These are phyloP conservation scores for Apiotrichum brassicae DNA, from an alignment of 1,284 basidiomycete species.

Conservation along the genomic window DNA sequence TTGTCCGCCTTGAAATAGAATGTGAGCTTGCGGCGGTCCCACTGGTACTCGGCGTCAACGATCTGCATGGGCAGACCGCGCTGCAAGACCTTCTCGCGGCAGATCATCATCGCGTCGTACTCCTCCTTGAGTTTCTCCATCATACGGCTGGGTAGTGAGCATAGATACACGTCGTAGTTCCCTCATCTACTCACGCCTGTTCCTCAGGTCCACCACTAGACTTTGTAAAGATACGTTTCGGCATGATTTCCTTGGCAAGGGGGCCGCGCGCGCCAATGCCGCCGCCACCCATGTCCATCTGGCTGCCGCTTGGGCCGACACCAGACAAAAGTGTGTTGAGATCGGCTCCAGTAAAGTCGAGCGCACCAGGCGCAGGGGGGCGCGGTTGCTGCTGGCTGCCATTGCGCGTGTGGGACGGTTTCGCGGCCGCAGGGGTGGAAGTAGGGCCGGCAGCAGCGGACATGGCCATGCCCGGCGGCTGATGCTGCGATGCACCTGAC, in stretches of 20 bases:
- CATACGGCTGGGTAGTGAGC: constrained; percentile 55
- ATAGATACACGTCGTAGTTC: neutral
- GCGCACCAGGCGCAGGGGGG: constrained; percentile 12
- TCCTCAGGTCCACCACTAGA: constrained; percentile 65
- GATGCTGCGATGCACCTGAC: constrained; percentile 42
- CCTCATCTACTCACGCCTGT: constrained; percentile 67
- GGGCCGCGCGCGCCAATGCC: constrained; percentile 33
- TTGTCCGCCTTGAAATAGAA: constrained; percentile 97
- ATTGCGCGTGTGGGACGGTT: constrained; percentile 12
- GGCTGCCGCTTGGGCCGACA: constrained; percentile 36
- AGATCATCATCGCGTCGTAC: constrained; percentile 81
- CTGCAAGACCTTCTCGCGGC: constrained; percentile 81
- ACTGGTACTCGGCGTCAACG: constrained; percentile 96
- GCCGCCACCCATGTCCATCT: constrained; percentile 32
- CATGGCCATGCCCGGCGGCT: constrained; percentile 47
- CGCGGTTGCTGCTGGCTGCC: constrained; percentile 9
- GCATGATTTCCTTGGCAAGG: constrained; percentile 74
- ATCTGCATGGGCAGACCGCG: constrained; percentile 97
- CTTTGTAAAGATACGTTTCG: constrained; percentile 94
- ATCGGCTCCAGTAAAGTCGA: constrained; percentile 34
- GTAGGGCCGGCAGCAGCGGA: constrained; percentile 4
- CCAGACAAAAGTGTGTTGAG: constrained; percentile 34
- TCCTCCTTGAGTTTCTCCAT: constrained; percentile 82
- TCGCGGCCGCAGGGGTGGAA: neutral
- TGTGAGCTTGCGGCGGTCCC: constrained; percentile 94